phyloP scores from a whole-genome alignment of 2,329 filamentous ascomycete species.

The Colletotrichum truncatum region DNA sequence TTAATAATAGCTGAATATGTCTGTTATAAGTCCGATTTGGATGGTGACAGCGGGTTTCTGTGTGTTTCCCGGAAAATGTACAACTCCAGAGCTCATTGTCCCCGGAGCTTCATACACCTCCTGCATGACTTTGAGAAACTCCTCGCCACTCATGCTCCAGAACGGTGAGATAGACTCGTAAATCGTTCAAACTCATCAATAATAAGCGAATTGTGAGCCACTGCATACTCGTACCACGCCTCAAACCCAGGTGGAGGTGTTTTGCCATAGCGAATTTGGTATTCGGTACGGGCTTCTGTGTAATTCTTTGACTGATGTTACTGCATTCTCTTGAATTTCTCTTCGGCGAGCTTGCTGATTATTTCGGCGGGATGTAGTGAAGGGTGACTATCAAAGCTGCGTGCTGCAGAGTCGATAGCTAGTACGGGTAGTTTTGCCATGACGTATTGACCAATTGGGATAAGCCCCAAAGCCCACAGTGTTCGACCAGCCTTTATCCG shows the following conservation, averaged over 20 bases:
- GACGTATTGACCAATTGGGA: background rate
- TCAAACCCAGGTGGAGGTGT: slow-evolving; percentile 57
- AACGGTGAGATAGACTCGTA: slow-evolving; percentile 50
- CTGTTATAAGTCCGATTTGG: slow-evolving; percentile 42
- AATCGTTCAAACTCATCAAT: slow-evolving; percentile 61
- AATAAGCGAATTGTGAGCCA: slow-evolving; percentile 47
- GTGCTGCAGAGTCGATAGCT: background rate
- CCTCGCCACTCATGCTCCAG: slow-evolving; percentile 44
- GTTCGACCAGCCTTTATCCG: background rate
- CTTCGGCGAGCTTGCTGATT: background rate
- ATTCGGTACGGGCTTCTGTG: slow-evolving; percentile 48
- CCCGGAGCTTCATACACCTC: slow-evolving; percentile 33
- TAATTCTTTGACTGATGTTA: background rate
- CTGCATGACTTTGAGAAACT: slow-evolving; percentile 40
- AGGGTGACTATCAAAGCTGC: background rate
- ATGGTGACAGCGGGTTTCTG: slow-evolving; percentile 44
- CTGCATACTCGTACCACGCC: slow-evolving; percentile 54
- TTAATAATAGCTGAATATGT: slow-evolving; percentile 41
- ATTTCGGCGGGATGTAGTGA: background rate
- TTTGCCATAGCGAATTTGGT: slow-evolving; percentile 50
- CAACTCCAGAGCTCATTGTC: slow-evolving; percentile 51
- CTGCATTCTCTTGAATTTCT: background rate
- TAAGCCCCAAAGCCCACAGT: background rate
- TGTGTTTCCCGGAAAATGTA: slow-evolving; percentile 35
- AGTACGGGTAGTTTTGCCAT: too few species aligned